Evolutionary conservation across 805 yeast species (phyloP).

Genomic region (Myxozyma kluyveri): DNA sequence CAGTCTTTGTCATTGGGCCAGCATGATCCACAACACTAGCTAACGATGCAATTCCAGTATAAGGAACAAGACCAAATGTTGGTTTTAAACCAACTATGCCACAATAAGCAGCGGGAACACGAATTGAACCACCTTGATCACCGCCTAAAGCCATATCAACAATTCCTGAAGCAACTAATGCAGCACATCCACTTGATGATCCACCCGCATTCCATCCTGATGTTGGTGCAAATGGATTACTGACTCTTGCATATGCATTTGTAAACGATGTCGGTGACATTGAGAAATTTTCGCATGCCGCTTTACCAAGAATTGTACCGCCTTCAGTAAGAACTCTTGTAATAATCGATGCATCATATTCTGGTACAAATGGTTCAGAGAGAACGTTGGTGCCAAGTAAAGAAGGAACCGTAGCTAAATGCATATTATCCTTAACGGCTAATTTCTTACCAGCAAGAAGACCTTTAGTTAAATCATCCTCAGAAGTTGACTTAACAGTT

Average conservation of each 20-base stretch:
- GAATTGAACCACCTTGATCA: conserved; percentile 54
- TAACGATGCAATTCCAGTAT: conserved; percentile 41
- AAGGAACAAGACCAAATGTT: conserved; percentile 45
- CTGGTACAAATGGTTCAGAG: conserved; percentile 38
- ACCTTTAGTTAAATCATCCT: conserved; percentile 29
- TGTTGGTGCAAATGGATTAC: conserved; percentile 43
- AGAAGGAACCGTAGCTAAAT: conserved; percentile 41
- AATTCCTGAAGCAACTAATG: conserved; percentile 49
- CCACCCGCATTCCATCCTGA: conserved; percentile 47
- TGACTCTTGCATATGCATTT: conserved; percentile 44
- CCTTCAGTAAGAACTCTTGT: conserved; percentile 41
- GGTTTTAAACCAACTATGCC: conserved; percentile 48
- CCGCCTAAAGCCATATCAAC: conserved; percentile 49
- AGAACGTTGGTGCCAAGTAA: conserved; percentile 41
- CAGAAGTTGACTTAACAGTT: conserved; percentile 33
- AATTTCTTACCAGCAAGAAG: conserved; percentile 36
- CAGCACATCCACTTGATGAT: conserved; percentile 55
- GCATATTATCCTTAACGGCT: conserved; percentile 41
- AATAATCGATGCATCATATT: conserved; percentile 42
- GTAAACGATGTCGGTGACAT: conserved; percentile 40
- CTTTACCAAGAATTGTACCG: conserved; percentile 39
- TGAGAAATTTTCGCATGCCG: conserved; percentile 43
- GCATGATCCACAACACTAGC: conserved; percentile 42
- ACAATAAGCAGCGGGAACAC: conserved; percentile 48
- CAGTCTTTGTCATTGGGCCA: conserved; percentile 43